Evolutionary conservation across 2,329 filamentous ascomycete species (phyloP), one percentile per base, ranked within the genome.

Genomic region (Periglandula ipomoeae): DNA sequence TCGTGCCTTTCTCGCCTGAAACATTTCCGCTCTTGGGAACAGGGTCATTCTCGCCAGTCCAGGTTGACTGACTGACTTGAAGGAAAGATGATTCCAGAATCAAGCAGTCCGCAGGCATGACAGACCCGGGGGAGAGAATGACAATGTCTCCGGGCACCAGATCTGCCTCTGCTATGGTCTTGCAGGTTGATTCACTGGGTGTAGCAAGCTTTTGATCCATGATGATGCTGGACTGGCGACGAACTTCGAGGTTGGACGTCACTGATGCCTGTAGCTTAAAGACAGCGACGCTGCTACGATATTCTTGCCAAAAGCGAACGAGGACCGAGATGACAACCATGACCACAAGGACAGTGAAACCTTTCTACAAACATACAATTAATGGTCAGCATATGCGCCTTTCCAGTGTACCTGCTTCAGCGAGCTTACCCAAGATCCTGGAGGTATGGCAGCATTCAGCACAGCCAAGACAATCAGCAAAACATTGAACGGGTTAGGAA

Each of bases 251-350:
- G 19, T 52, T 51, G n/a, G 50, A 53, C 13, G 55, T 54, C 23
- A 61, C 51, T n/a, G 59, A 59, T 26, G 53, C 54, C 44, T 60
- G 56, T 3, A 61, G 53, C 24, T 51, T 52, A 34, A 58, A 59
- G 32, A 61, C 56, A 13, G 56, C 56, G 4, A 61, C 39, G 17
- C 55, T 56, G 50, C 59, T 61, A 19, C 56, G 53, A 23, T 61
- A 59, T 26, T 61, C 59, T 26, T 61, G 59, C 59, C 59, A 59
- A 39, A 61, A 61, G 17, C 59, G 56, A 5, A 60, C 58, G n/a
- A 49, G 10, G n/a, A 57, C 53, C 5, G 59, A 61, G 22, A 61
- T 53, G 34, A 46, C 7, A 17, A 61, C 54, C 59, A 61, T 61
- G 48, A 57, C 47, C 30, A 59, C 51, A 23, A 61, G 50, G n/a